Evolutionary conservation across 2,329 filamentous ascomycete species (phyloP), one percentile per base, ranked within the genome.

Genomic region (Eurotiales sp.): DNA sequence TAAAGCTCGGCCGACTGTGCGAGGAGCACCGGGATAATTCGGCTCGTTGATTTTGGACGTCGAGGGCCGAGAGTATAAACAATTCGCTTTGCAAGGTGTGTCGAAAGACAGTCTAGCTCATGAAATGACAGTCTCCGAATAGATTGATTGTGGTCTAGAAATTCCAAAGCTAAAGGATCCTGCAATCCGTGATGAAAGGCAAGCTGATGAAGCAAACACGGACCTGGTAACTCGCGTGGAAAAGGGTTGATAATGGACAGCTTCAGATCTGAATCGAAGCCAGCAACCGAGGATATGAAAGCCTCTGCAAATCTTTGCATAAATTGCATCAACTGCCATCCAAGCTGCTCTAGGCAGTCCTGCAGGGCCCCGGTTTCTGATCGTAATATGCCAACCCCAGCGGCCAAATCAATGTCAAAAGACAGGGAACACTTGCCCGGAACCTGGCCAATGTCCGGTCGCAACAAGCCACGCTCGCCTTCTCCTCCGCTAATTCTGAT

Each of bases 1-100:
- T 96, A 96, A 21, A 96, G 77, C 42, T 85, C 78, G 8, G 85
- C 82, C 12, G 82, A 87, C 69, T 96, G 91, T 2, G 86, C 85
- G 14, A 95, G 70, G 17, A 95, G 77, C 2, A 96, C 72, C 0
- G 91, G 90, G 32, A 96, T 77, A 30, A 95, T 73, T 17, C 52
- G 49, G 19, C 53, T 55, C 27, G 46, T 55, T 17, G 40, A 8
- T 10, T 50, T 48, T 25, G 43, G 21, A n/a, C 50, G 37, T 21
- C 47, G 39, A 23, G 46, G 60, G 51, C 40, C 64, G 60, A 52
- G 67, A 66, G 53, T 58, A 22, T 45, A 48, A 23, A 47, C 27
- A 40, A 86, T 78, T 19, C 72, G 73, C 11, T 66, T 60, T 14
- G 86, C 83, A 30, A 90, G 69, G 3, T 58, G 59, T 45, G 81